Evolutionary conservation across 805 yeast genomes (phyloP).

Genomic region (Sungouiozyma ichnusensis): DNA sequence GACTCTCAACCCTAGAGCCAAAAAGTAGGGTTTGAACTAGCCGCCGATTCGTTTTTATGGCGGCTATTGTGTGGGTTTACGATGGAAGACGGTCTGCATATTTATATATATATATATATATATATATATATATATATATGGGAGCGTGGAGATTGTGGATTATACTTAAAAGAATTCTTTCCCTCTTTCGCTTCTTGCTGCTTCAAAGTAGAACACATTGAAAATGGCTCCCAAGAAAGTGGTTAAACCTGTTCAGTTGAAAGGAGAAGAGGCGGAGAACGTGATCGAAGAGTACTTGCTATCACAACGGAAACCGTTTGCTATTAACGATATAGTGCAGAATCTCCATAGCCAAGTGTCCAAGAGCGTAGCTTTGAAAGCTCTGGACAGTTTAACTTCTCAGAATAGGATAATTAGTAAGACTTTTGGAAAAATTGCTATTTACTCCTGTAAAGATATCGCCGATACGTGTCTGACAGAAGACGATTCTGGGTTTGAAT

Average conservation of each 20-base stretch:
- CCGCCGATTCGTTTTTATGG: too few species aligned
- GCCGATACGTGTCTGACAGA: slow-evolving; percentile 8
- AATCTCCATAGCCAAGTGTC: slow-evolving; percentile 35
- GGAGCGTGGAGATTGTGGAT: too few species aligned
- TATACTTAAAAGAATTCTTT: too few species aligned
- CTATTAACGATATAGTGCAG: slow-evolving; percentile 35
- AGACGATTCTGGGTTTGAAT: slow-evolving; percentile 2
- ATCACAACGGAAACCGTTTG: slow-evolving; percentile 39
- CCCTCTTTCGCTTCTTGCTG: neutral
- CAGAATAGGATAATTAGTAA: slow-evolving; percentile 31
- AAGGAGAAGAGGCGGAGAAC: slow-evolving; percentile 25
- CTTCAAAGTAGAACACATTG: neutral
- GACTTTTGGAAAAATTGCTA: slow-evolving; percentile 35
- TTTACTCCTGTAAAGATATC: slow-evolving; percentile 35
- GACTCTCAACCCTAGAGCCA: too few species aligned
- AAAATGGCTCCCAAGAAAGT: slow-evolving; percentile 9
- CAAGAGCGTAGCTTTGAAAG: slow-evolving; percentile 28
- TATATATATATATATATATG: too few species aligned
- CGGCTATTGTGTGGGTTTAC: too few species aligned
- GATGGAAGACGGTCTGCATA: too few species aligned
- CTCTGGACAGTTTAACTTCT: slow-evolving; percentile 30
- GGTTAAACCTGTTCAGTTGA: slow-evolving; percentile 11
- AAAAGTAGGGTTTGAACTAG: too few species aligned
- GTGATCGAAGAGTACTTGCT: slow-evolving; percentile 31
- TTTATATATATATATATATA: too few species aligned